Percentiles rank a stretch among this genome's conserved stretches.
Evolutionary conservation across 805 yeast genomes (phyloP).

Genomic region (Blastobotrys parvus): DNA sequence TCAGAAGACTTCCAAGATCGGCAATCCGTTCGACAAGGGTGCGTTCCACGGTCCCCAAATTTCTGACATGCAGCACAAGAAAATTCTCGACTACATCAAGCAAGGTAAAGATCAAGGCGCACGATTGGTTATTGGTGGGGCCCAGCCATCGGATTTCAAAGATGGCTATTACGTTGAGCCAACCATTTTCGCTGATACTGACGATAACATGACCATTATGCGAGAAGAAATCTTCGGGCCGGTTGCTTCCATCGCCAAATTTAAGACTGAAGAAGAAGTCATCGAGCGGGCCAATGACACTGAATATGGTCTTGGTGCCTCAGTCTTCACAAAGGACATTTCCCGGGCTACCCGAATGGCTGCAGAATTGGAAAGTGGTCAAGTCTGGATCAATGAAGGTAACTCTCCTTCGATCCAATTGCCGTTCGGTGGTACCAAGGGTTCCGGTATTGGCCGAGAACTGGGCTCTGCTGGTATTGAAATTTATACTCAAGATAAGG

Average conservation of each 20-base stretch:
- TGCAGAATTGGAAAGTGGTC: slow-evolving; percentile 53
- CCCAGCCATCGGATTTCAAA: slow-evolving; percentile 29
- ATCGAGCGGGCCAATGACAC: slow-evolving; percentile 61
- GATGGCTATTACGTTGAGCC: slow-evolving; percentile 67
- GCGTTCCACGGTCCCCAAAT: slow-evolving; percentile 88
- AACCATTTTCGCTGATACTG: slow-evolving; percentile 66
- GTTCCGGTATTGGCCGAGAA: slow-evolving; percentile 77
- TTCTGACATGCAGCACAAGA: slow-evolving; percentile 64
- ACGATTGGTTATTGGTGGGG: slow-evolving; percentile 71
- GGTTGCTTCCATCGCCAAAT: slow-evolving; percentile 61
- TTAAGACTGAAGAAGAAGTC: slow-evolving; percentile 60
- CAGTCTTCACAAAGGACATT: slow-evolving; percentile 65
- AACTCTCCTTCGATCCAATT: slow-evolving; percentile 56
- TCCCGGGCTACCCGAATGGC: slow-evolving; percentile 59
- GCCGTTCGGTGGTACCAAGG: slow-evolving; percentile 77
- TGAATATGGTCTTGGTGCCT: slow-evolving; percentile 74
- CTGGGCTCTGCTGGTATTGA: slow-evolving; percentile 66
- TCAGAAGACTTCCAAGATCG: slow-evolving; percentile 49
- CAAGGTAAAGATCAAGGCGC: slow-evolving; percentile 81
- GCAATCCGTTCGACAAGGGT: slow-evolving; percentile 70
- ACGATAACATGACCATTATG: slow-evolving; percentile 54
- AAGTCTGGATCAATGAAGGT: slow-evolving; percentile 61
- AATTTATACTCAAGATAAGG: slow-evolving; percentile 66
- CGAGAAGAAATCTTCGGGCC: slow-evolving; percentile 87
- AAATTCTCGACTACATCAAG: slow-evolving; percentile 65